Conservation (phyloP, 1,284 basidiomycete species). For the Rhodotorula mucilaginosa region DNA sequence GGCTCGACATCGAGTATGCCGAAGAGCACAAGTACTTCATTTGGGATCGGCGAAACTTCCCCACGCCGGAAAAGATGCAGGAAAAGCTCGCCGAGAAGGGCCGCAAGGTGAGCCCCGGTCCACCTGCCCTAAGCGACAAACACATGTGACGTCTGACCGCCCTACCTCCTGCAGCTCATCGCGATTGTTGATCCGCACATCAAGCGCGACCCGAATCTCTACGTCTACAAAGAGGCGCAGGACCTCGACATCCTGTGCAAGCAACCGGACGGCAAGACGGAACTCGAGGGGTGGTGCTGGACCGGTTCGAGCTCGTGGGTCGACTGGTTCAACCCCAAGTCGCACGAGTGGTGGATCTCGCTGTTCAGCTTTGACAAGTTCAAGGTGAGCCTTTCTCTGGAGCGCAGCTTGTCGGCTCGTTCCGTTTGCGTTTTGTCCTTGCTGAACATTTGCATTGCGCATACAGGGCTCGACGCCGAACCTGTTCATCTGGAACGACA, state of each 20-base stretch:
- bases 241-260: constrained; percentile 81
- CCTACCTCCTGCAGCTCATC: constrained; percentile 68
- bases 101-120: constrained; percentile 67
- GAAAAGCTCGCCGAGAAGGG: constrained; percentile 79
- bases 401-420: not conserved
- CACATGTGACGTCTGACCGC: too few relatives aligned
- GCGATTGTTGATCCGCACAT: constrained; percentile 96
- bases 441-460: not conserved
- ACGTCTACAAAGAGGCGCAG: constrained; percentile 79
- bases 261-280: constrained; percentile 66
- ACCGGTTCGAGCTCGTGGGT: constrained; percentile 91
- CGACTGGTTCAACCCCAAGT: constrained; percentile 89
- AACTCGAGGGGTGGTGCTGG: constrained; percentile 99
- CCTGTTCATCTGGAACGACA: constrained; percentile 96
- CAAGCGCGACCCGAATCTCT: constrained; percentile 77
- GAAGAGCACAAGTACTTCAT: constrained; percentile 96
- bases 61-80: constrained; percentile 89
- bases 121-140: not conserved
- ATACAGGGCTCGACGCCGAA: constrained; percentile 60
- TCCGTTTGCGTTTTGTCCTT: not conserved
- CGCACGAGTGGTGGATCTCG: constrained; percentile 86
- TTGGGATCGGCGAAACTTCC: constrained; percentile 90
- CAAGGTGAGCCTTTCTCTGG: constrained; percentile 45
- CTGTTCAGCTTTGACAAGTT: constrained; percentile 68
- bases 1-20: constrained; percentile 92